Percentiles rank a stretch among this genome's conserved stretches.
phyloP scores from a whole-genome alignment of 768 basidiomycete genomes.

The Basidioascus undulatus region DNA sequence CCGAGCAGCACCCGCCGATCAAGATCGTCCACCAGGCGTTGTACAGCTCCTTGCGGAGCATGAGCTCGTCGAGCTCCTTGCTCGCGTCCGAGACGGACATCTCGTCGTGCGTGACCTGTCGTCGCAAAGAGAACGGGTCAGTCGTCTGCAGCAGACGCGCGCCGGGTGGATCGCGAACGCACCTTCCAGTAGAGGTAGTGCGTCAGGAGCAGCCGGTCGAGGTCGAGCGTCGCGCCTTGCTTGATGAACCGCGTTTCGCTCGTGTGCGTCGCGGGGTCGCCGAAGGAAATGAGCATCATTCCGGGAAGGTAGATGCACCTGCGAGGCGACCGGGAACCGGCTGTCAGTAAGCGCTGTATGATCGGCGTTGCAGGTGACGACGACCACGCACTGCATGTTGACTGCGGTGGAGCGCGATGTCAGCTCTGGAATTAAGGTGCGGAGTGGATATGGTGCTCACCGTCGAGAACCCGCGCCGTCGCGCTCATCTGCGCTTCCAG shows the following conservation, averaged over 20 bases:
- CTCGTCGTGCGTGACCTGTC: slow-evolving; percentile 57
- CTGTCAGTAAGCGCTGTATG: too few relatives aligned
- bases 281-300: slow-evolving; percentile 57
- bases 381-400: neutral
- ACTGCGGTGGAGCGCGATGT: neutral
- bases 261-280: slow-evolving; percentile 54
- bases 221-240: slow-evolving; percentile 38
- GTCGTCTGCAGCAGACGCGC: neutral
- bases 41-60: slow-evolving; percentile 41
- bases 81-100: slow-evolving; percentile 51
- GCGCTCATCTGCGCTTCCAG: slow-evolving; percentile 26
- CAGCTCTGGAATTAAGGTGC: slow-evolving; percentile 15
- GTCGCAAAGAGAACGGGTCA: neutral
- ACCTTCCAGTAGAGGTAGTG: slow-evolving; percentile 54
- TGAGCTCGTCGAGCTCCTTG: slow-evolving; percentile 40
- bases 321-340: too few relatives aligned
- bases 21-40: slow-evolving; percentile 33
- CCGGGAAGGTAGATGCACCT: slow-evolving; percentile 22
- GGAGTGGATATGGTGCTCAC: too few relatives aligned
- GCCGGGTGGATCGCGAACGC: slow-evolving; percentile 6
- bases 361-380: too few relatives aligned
- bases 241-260: slow-evolving; percentile 57
- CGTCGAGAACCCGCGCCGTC: slow-evolving; percentile 25
- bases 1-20: slow-evolving; percentile 53
- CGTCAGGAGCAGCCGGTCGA: slow-evolving; percentile 48